These are phyloP conservation scores for Haplosporangium gracile DNA, from an alignment of 192 early-diverging fungal species.

Conservation along the genomic window DNA sequence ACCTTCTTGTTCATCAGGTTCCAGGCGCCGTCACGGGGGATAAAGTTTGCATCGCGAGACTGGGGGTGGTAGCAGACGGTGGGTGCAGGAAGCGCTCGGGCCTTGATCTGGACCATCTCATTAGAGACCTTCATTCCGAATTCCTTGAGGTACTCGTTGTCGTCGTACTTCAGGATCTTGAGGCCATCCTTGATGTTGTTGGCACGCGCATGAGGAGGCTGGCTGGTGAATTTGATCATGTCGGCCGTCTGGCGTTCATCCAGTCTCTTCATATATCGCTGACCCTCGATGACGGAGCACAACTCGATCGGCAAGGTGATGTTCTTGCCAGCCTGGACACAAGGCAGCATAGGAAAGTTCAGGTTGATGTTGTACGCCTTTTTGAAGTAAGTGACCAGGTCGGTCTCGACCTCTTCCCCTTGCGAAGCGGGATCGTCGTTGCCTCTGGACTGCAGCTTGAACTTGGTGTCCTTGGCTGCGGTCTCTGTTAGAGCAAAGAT, in stretches of 20 bases:
- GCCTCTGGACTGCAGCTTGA: conserved; percentile 66
- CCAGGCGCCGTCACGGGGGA: conserved; percentile 84
- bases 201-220: conserved; percentile 82
- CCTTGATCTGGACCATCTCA: conserved; percentile 76
- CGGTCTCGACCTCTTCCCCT: conserved; percentile 61
- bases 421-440: not conserved
- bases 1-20: conserved; percentile 89
- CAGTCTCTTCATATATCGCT: conserved; percentile 86
- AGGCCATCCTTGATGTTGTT: conserved; percentile 85
- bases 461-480: conserved; percentile 78
- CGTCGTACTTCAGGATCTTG: conserved; percentile 71
- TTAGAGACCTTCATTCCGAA: conserved; percentile 80
- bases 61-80: conserved; percentile 71
- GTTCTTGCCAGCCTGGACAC: conserved; percentile 76
- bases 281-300: conserved; percentile 85
- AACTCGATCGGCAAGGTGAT: conserved; percentile 88
- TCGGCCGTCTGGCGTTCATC: conserved; percentile 91
- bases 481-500: conserved; percentile 73
- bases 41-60: conserved; percentile 63
- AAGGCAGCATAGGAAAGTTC: conserved; percentile 83
- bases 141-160: conserved; percentile 79
- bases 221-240: conserved; percentile 96
- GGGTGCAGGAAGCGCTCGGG: conserved; percentile 84
- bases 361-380: conserved; percentile 78
- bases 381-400: conserved; percentile 81